Percentiles rank a stretch among this genome's conserved stretches.
phyloP scores from a whole-genome alignment of 768 basidiomycete genomes.

The Crassisporium funariophilum region DNA sequence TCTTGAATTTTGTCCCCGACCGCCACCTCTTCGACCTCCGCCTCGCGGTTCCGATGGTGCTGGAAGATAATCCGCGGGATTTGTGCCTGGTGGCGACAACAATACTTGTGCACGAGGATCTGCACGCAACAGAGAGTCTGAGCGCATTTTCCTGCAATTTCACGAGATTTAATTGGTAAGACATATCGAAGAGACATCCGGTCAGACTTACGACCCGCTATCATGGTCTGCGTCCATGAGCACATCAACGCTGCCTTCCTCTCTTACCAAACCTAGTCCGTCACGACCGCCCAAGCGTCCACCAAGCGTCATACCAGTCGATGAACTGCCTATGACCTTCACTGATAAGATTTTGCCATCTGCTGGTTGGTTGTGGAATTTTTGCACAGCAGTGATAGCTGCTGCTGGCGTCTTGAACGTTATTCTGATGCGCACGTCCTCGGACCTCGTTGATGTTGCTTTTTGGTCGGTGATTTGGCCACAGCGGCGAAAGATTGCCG shows the following conservation, averaged over 20 bases:
- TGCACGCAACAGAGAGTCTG: constrained; percentile 66
- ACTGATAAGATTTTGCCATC: constrained; percentile 79
- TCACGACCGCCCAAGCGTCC: constrained; percentile 59
- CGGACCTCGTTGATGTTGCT: constrained; percentile 35
- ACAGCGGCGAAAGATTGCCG: constrained; percentile 83
- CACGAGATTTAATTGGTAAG: background rate
- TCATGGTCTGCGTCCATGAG: constrained; percentile 54
- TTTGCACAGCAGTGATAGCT: constrained; percentile 67
- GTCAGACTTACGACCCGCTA: constrained; percentile 56
- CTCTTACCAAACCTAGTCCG: constrained; percentile 53
- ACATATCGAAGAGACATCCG: background rate
- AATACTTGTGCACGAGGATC: constrained; percentile 71
- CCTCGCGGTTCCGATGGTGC: constrained; percentile 34
- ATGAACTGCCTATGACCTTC: constrained; percentile 54
- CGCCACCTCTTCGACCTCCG: constrained; percentile 37
- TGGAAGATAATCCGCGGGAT: constrained; percentile 54
- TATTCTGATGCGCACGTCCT: constrained; percentile 62
- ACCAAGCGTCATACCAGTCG: constrained; percentile 52
- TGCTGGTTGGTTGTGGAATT: constrained; percentile 80
- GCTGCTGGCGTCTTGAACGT: constrained; percentile 67
- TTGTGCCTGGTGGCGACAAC: constrained; percentile 65
- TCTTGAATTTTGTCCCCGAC: constrained; percentile 41
- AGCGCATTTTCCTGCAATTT: constrained; percentile 74
- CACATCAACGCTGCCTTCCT: constrained; percentile 58
- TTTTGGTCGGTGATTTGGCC: constrained; percentile 60